Conservation (phyloP, 805 yeast species). For the Yamadazyma insecticola region DNA sequence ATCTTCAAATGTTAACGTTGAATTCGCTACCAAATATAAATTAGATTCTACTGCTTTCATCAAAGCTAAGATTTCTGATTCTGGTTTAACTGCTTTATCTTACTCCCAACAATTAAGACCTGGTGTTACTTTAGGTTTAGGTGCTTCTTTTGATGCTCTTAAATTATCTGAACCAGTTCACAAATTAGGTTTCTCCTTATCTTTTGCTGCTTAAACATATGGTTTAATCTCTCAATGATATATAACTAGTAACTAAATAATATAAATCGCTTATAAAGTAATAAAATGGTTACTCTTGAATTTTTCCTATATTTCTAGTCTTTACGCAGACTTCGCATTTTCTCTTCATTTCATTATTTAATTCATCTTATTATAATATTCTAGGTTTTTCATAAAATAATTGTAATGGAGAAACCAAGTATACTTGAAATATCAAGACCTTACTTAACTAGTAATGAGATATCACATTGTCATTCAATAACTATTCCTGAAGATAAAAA, state of each 20-base stretch:
- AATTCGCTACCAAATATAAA: conserved; percentile 91
- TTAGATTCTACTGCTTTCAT: conserved; percentile 85
- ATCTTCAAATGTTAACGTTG: conserved; percentile 80
- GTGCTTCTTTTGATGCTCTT: conserved; percentile 94
- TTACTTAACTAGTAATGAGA: conserved; percentile 51
- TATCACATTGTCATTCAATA: conserved; percentile 44
- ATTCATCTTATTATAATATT: too few relatives aligned
- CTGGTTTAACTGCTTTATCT: conserved; percentile 89
- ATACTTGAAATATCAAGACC: conserved; percentile 53
- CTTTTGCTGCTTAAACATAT: conserved; percentile 72
- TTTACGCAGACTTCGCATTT: too few relatives aligned
- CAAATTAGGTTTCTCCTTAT: conserved; percentile 92
- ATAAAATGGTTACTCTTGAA: too few relatives aligned
- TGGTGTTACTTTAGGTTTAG: conserved; percentile 94
- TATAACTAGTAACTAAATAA: too few relatives aligned
- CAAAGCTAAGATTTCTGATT: conserved; percentile 95
- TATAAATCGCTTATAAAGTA: too few relatives aligned
- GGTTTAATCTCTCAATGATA: background rate
- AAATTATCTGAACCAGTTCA: conserved; percentile 95
- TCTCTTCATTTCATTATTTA: too few relatives aligned
- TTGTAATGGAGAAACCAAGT: conserved; percentile 12
- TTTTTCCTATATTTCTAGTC: too few relatives aligned
- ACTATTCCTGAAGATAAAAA: conserved; percentile 49
- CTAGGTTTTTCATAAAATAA: background rate
- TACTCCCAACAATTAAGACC: conserved; percentile 94